A percentile compares a stretch with the other conserved stretches of the same genome.
phyloP scores from a whole-genome alignment of 257 asterid genomes.

The Salvia rosmarinus region DNA sequence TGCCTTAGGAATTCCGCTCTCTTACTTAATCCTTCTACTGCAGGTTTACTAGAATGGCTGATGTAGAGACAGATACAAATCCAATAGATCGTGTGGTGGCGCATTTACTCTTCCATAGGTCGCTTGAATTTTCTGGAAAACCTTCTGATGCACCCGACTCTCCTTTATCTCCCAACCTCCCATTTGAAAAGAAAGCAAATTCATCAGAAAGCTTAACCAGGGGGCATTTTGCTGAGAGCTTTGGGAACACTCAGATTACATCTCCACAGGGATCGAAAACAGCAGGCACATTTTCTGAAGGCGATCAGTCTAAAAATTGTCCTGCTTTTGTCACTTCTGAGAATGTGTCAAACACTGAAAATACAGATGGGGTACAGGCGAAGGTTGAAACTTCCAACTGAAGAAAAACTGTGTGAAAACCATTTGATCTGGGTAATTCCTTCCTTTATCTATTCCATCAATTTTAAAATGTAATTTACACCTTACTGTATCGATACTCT shows the following conservation, averaged over 20 bases:
- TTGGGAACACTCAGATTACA: conserved; percentile 41
- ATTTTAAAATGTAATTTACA: conserved; percentile 14
- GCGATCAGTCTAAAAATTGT: conserved; percentile 34
- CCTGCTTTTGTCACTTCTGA: conserved; percentile 40
- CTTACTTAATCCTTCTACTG: conserved; percentile 24
- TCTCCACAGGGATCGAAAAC: conserved; percentile 49
- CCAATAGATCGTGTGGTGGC: conserved; percentile 89
- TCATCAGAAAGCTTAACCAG: conserved; percentile 37
- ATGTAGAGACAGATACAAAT: conserved; percentile 75
- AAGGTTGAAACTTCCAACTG: conserved; percentile 44
- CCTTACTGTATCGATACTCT: conserved; percentile 37
- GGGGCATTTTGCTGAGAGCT: conserved; percentile 38
- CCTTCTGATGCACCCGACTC: conserved; percentile 53
- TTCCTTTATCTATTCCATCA: conserved; percentile 38
- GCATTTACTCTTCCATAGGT: conserved; percentile 81
- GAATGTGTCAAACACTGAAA: conserved; percentile 43
- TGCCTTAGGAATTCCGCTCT: neutral
- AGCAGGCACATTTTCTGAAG: conserved; percentile 42
- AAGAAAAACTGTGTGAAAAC: conserved; percentile 26
- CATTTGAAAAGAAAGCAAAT: conserved; percentile 44
- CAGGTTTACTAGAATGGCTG: conserved; percentile 63
- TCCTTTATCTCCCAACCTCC: conserved; percentile 51
- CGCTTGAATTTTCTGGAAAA: conserved; percentile 56
- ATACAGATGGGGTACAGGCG: conserved; percentile 36
- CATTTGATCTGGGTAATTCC: conserved; percentile 45